A percentile compares a stretch with the other conserved stretches of the same genome.
Conservation (phyloP, 2,329 filamentous ascomycete species). For the Elsinoe batatas region DNA sequence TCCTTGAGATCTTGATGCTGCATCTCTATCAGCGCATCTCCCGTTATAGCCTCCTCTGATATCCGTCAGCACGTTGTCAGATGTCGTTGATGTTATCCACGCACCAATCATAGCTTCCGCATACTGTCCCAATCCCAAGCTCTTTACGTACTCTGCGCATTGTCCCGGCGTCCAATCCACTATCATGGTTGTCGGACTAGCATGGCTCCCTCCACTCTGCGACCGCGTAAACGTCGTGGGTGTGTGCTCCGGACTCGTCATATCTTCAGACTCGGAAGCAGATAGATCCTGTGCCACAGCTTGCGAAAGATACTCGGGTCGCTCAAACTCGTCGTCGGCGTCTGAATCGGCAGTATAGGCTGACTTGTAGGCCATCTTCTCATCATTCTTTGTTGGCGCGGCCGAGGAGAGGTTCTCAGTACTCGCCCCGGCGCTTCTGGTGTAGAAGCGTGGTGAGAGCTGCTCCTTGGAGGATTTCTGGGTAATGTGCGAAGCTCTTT, state of each 20-base stretch:
- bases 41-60: conserved; percentile 79
- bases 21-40: conserved; percentile 79
- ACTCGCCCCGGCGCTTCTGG: conserved; percentile 11
- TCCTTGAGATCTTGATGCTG: conserved; percentile 91
- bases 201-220: conserved; percentile 45
- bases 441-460: conserved; percentile 8
- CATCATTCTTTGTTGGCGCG: conserved; percentile 9
- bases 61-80: conserved; percentile 8
- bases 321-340: conserved; percentile 75
- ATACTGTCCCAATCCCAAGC: conserved; percentile 73
- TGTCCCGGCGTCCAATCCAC: conserved; percentile 77
- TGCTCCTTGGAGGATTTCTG: conserved; percentile 16
- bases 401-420: conserved; percentile 13
- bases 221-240: conserved; percentile 67
- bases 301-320: conserved; percentile 58
- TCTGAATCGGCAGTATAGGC: conserved; percentile 68
- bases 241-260: conserved; percentile 52
- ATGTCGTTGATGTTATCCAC: conserved; percentile 26
- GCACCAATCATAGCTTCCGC: conserved; percentile 70
- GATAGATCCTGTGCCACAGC: conserved; percentile 49
- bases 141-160: conserved; percentile 77
- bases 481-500: conserved; percentile 24
- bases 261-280: conserved; percentile 42
- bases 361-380: conserved; percentile 31
- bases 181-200: conserved; percentile 64